A percentile compares a stretch with the other conserved stretches of the same genome.
These are phyloP conservation scores for Boletus insuetus DNA, from an alignment of 768 basidiomycete species.

Conservation along the genomic window DNA sequence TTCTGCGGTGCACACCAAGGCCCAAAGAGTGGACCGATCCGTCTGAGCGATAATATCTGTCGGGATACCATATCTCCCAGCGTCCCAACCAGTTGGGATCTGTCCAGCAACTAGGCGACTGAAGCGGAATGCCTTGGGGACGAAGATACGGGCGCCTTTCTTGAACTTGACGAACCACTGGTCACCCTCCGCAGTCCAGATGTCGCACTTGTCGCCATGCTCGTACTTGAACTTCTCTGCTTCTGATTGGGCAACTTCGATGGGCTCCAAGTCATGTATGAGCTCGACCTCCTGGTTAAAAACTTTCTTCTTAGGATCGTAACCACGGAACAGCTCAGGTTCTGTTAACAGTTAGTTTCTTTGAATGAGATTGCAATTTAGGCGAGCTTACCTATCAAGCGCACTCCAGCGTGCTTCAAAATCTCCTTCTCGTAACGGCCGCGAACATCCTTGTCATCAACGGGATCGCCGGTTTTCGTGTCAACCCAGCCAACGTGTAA, in stretches of 20 bases:
- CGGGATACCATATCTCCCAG: conserved; percentile 94
- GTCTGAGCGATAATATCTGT: conserved; percentile 93
- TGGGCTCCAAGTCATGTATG: conserved; percentile 92
- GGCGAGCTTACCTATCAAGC: conserved; percentile 77
- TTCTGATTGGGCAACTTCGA: conserved; percentile 89
- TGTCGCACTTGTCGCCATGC: conserved; percentile 94
- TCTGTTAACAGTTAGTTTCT: conserved; percentile 47
- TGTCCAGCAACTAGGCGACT: conserved; percentile 94
- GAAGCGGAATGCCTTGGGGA: conserved; percentile 96
- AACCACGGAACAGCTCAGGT: conserved; percentile 96
- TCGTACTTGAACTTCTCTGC: conserved; percentile 95
- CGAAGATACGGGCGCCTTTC: conserved; percentile 89
- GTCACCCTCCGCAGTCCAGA: conserved; percentile 89
- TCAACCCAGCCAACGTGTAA: conserved; percentile 99
- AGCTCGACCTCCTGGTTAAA: conserved; percentile 98
- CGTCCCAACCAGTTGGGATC: conserved; percentile 96
- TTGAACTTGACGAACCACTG: conserved; percentile 99
- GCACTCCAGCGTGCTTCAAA: conserved; percentile 85
- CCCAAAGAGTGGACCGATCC: conserved; percentile 92
- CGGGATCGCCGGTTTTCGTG: conserved; percentile 85
- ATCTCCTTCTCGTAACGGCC: conserved; percentile 95
- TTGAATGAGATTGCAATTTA: background rate
- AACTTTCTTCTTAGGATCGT: conserved; percentile 95
- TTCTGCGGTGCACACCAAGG: conserved; percentile 90
- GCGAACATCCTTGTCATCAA: conserved; percentile 97